Evolutionary conservation across 331 rosid genomes (phyloP), one percentile per base, ranked within the genome.

Genomic region (Malus hybrid): DNA sequence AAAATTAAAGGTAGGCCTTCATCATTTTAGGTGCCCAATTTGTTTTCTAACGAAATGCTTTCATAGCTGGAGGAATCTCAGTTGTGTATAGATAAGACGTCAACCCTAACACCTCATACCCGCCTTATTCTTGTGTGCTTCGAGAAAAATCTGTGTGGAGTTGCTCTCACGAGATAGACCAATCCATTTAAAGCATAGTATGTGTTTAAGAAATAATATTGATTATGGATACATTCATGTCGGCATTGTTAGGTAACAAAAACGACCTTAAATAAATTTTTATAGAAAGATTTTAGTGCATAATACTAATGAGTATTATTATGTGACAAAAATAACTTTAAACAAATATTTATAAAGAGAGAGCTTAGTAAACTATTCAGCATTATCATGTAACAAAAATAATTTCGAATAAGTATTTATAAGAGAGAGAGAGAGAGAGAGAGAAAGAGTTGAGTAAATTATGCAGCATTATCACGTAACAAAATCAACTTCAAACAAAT

Each of bases 1-100:
- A 9, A 64, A 19, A 19, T 65, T 65, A 34, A 65, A 19, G 48
- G 50, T 36, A 4, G 42, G 36, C 27, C 70, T 74, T 63, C 48
- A 74, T 63, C 62, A 46, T 63, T 74, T 74, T 74, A 42, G 46
- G 46, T 42, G 46, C 46, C 46, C 46, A 46, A 62, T 33, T 74
- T 74, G 24, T 29, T 63, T 16, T 46, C 32, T 44, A 48, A 36
- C 69, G 44, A 60, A 74, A 74, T 62, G 63, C 62, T 12, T 12
- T 63, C 70, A 32, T 74, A 44, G 70, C 62, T 74, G 62, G 77
- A 63, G n/a, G 77, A 63, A 74, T 74, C 70, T 74, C 77, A 74
- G 77, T 63, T 63, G 50, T 63, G 71, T 63, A 24, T 12, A 74
- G 59, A 62, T 46, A 12, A 73, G 77, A 61, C 59, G 57, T 61